A percentile compares a stretch with the other conserved stretches of the same genome.
These are phyloP conservation scores for Miscanthus lutarioriparius DNA, from an alignment of 176 grass and related monocot genomes.

Conservation along the genomic window DNA sequence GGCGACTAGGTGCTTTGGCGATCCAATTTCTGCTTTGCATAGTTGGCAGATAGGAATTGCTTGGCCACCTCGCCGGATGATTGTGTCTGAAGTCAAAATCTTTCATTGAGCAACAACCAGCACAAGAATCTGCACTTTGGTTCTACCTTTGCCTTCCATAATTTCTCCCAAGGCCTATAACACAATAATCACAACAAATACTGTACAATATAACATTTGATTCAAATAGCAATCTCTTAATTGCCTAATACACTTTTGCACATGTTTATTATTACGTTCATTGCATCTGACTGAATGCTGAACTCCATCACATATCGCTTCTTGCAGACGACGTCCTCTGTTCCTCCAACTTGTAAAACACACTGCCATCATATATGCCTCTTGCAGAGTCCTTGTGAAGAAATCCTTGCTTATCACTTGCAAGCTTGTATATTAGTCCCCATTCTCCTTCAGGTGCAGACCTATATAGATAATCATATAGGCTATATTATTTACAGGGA, in stretches of 20 bases:
- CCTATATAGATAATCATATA: background rate
- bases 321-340: constrained; percentile 15
- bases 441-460: constrained; percentile 42
- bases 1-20: too few relatives aligned
- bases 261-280: too few relatives aligned
- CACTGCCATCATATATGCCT: constrained; percentile 58
- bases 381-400: constrained; percentile 57
- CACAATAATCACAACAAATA: too few relatives aligned
- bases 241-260: background rate
- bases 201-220: background rate
- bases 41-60: too few relatives aligned
- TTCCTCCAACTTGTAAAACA: constrained; percentile 59
- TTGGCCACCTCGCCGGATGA: too few relatives aligned
- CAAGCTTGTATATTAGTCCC: constrained; percentile 42
- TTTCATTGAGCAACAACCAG: too few relatives aligned
- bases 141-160: too few relatives aligned
- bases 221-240: background rate
- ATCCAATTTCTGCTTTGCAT: too few relatives aligned
- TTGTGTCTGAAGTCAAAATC: too few relatives aligned
- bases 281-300: background rate
- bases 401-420: constrained; percentile 59
- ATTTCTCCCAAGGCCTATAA: too few relatives aligned
- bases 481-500: too few relatives aligned
- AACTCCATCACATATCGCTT: constrained; percentile 13
- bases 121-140: too few relatives aligned